Conservation (phyloP, 441 rosid species). For the Rhodomyrtus psidioides region DNA sequence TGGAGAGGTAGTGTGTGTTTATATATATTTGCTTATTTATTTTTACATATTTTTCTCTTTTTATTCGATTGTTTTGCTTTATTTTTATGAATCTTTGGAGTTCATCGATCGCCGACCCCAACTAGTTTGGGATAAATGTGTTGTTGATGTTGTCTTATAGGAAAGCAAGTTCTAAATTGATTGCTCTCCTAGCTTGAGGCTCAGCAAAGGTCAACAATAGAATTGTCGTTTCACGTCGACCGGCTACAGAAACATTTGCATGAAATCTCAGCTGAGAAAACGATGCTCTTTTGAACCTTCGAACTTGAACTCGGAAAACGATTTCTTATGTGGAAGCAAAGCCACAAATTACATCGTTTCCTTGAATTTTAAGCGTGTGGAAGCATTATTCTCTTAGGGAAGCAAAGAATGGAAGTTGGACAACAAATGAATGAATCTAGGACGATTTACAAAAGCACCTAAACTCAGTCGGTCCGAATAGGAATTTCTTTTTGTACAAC, state of each 20-base stretch:
- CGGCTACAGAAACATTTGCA: neutral
- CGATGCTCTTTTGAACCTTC: neutral
- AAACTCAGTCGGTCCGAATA: neutral
- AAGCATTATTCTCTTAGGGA: too few species aligned
- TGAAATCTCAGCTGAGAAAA: neutral
- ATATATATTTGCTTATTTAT: too few species aligned
- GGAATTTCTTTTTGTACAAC: neutral
- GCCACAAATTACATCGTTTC: neutral
- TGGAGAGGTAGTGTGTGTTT: too few species aligned
- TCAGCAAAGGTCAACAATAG: neutral
- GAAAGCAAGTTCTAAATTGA: neutral
- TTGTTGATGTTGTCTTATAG: neutral
- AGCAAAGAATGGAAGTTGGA: too few species aligned
- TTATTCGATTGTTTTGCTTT: too few species aligned
- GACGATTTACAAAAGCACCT: neutral
- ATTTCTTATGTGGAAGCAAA: neutral
- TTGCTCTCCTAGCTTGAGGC: neutral
- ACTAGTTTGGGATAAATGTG: too few species aligned
- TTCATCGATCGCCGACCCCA: too few species aligned
- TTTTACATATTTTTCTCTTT: too few species aligned
- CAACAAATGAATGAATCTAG: neutral
- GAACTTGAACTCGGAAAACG: neutral
- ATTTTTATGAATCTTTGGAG: too few species aligned
- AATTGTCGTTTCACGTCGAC: neutral
- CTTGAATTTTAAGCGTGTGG: neutral